Conservation (phyloP, 306 rosid genomes). For the Glycine soja region DNA sequence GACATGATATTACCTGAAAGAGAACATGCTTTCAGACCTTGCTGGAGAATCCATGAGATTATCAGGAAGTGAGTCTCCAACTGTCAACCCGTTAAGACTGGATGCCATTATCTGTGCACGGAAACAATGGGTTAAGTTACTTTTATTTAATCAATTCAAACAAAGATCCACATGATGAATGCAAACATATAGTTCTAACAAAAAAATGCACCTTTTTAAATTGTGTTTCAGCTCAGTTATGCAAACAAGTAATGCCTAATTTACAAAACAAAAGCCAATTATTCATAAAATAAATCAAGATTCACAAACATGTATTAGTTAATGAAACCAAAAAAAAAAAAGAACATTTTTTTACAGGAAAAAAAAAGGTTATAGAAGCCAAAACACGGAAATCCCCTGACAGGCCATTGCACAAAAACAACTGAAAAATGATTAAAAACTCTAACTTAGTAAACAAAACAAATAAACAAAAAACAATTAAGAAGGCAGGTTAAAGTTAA, state of each 20-base stretch:
- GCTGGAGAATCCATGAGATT: conserved; percentile 97
- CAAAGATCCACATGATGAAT: neutral
- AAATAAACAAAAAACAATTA: neutral
- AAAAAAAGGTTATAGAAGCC: neutral
- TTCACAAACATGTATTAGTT: neutral
- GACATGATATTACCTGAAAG: conserved; percentile 62
- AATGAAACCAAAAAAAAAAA: neutral
- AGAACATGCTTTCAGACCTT: conserved; percentile 82
- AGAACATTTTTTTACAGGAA: no score
- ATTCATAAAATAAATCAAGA: conserved; percentile 26
- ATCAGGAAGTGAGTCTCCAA: conserved; percentile 91
- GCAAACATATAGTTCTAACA: conserved; percentile 11
- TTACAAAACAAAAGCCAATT: neutral
- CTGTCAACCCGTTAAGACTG: conserved; percentile 96
- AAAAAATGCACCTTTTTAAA: neutral
- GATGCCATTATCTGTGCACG: conserved; percentile 89
- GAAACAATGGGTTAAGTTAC: conserved; percentile 27
- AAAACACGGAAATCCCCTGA: conserved; percentile 33
- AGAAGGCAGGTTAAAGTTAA: neutral
- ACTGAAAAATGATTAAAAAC: neutral
- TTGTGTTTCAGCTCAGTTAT: conserved; percentile 37
- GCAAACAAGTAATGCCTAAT: conserved; percentile 13
- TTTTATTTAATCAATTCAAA: conserved; percentile 6
- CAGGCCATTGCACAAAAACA: no score
- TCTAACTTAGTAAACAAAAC: neutral